Evolutionary conservation across 2,329 filamentous ascomycete species (phyloP).

Genomic region (Colletotrichum sp.): DNA sequence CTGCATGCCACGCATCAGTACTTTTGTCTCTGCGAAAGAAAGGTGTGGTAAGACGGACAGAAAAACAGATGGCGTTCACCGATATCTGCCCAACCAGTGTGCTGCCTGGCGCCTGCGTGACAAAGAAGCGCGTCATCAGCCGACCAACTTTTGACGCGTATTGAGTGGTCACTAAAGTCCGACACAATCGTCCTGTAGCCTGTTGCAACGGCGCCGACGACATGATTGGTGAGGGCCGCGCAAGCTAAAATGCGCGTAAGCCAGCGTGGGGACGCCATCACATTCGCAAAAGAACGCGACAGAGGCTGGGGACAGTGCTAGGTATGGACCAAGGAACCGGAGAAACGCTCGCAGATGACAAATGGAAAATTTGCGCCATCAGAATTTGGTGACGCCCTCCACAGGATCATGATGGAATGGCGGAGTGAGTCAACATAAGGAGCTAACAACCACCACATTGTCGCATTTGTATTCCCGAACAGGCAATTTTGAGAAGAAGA

Average conservation of each 20-base stretch:
- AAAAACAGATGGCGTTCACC: conserved; percentile 2
- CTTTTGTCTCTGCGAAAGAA: neutral
- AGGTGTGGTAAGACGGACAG: neutral
- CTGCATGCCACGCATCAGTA: conserved; percentile 31
- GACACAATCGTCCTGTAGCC: neutral
- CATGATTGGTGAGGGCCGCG: neutral
- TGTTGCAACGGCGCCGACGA: neutral
- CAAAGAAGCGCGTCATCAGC: neutral
- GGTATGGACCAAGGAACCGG: neutral
- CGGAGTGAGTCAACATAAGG: neutral
- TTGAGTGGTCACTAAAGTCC: neutral
- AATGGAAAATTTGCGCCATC: neutral
- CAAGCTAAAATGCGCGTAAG: neutral
- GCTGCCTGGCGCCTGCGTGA: neutral
- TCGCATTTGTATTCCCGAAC: conserved; percentile 7
- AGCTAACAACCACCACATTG: neutral
- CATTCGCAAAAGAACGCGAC: neutral
- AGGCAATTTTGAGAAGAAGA: neutral
- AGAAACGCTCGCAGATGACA: neutral
- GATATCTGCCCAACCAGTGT: neutral
- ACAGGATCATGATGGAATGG: neutral
- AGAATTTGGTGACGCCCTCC: neutral
- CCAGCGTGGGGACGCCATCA: neutral
- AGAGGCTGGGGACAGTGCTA: neutral
- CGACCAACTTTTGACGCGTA: conserved; percentile 1